Evolutionary conservation across 2,329 filamentous ascomycete genomes (phyloP).

Genomic region (Arthroderma sp.): DNA sequence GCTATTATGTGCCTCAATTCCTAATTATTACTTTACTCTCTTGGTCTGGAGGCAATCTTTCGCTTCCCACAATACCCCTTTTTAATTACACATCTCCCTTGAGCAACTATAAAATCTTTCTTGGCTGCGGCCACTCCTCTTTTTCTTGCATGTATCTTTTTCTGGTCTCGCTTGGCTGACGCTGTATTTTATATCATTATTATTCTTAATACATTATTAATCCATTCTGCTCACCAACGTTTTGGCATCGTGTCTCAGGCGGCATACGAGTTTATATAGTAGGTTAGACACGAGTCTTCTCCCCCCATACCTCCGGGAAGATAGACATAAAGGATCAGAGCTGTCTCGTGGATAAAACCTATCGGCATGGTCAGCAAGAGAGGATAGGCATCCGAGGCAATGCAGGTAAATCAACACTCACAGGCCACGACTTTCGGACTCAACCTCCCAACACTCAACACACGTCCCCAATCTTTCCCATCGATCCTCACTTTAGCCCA

Average conservation of each 20-base stretch:
- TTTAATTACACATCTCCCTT: not conserved
- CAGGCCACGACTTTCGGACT: constrained; percentile 90
- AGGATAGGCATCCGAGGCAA: not conserved
- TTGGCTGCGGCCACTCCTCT: not conserved
- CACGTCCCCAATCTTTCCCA: constrained; percentile 83
- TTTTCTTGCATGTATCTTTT: constrained; percentile 4
- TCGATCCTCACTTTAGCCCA: constrained; percentile 90
- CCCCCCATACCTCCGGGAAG: constrained; percentile 31
- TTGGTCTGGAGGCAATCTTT: not conserved
- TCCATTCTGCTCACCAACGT: not conserved
- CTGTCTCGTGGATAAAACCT: constrained; percentile 37
- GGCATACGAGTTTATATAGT: constrained; percentile 37
- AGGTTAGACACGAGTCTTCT: constrained; percentile 38
- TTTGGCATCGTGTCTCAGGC: constrained; percentile 13
- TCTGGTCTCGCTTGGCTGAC: not conserved
- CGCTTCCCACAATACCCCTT: not conserved
- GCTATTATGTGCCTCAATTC: not conserved
- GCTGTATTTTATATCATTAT: constrained; percentile 7
- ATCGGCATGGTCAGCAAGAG: not conserved
- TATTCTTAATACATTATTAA: constrained; percentile 1
- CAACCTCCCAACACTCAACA: constrained; percentile 81
- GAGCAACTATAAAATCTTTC: constrained; percentile 1
- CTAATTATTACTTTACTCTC: not conserved
- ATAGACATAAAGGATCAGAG: constrained; percentile 37
- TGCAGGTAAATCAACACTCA: constrained; percentile 27